phyloP scores from a whole-genome alignment of 2,329 filamentous ascomycete species.

The Calonectria pseudoreteaudii region DNA sequence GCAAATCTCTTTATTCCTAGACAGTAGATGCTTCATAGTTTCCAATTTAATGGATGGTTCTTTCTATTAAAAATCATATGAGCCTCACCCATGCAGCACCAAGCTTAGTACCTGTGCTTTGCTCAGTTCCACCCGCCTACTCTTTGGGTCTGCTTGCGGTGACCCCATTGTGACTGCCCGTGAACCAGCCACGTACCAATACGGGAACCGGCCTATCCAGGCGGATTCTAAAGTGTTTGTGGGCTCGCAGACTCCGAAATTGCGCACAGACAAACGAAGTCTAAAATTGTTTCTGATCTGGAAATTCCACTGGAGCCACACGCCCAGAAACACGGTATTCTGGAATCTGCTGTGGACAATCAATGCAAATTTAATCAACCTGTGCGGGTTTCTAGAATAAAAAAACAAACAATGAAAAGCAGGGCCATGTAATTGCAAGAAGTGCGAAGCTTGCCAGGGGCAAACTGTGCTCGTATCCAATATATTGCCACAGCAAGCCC shows the following conservation, averaged over 20 bases:
- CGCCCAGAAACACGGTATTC: background rate
- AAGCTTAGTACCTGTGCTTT: background rate
- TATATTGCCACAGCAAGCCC: background rate
- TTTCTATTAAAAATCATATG: background rate
- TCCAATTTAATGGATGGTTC: background rate
- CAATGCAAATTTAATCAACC: background rate
- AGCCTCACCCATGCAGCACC: background rate
- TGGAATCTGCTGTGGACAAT: background rate
- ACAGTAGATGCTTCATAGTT: background rate
- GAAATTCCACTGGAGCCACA: background rate
- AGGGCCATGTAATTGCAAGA: no score
- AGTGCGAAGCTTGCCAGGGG: background rate
- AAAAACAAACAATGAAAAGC: background rate
- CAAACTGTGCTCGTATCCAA: background rate
- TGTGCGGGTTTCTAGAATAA: background rate
- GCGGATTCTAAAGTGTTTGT: background rate
- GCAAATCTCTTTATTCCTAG: background rate
- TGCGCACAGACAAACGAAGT: background rate
- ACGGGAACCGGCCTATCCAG: background rate
- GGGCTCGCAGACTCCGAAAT: background rate
- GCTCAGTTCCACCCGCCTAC: background rate
- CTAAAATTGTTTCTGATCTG: background rate
- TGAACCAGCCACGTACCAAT: background rate
- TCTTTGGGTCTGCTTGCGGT: no score
- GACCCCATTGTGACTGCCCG: background rate